Evolutionary conservation across 1,284 basidiomycete genomes (phyloP), one percentile per base, ranked within the genome.

Genomic region (Malassezia nana): DNA sequence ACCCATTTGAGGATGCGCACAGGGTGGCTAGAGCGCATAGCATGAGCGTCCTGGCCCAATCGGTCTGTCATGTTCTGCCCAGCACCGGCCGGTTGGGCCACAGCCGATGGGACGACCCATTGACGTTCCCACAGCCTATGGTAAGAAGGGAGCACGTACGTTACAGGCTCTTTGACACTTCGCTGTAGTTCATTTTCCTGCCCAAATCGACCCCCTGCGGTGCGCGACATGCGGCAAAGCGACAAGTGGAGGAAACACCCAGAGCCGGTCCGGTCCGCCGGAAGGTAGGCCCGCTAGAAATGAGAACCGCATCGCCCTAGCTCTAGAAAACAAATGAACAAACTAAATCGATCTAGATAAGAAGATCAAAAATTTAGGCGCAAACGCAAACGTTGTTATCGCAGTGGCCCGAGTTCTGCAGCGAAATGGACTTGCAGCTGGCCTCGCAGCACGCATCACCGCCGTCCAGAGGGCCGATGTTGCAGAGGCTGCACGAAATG

Each of bases 1-100:
- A 56, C 48, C 54, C 54, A 56, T 38, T 56, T 56, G 35, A 31
- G 44, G 39, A 56, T 51, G 5, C 30, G 18, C 15, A 56, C 24
- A n/a, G 54, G 54, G n/a, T 48, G 44, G 10, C 31, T 28, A 3
- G 53, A 55, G 32, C 52, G 52, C 38, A 47, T 55, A 18, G 52
- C 40, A 6, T 47, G 39, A 13, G 38, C 40, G 15, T 49, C 52
- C 7, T 33, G 30, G 12, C 52, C 52, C 6, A 55, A 26, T 7
- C 47, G 38, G 26, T 55, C 52, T 2, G 52, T 42, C 20, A 55
- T 7, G 32, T 42, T 42, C 25, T 40, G 42, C 8, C 31, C 44
- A 15, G 24, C 13, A 3, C 31, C 35, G 15, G 38, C 33, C 16
- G 42, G 43, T 3, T 31, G 49, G 5, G 46, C n/a, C 4, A 56